Base-by-base conservation (phyloP, 208 protist species). In the Leishmania gerbilli region DNA sequence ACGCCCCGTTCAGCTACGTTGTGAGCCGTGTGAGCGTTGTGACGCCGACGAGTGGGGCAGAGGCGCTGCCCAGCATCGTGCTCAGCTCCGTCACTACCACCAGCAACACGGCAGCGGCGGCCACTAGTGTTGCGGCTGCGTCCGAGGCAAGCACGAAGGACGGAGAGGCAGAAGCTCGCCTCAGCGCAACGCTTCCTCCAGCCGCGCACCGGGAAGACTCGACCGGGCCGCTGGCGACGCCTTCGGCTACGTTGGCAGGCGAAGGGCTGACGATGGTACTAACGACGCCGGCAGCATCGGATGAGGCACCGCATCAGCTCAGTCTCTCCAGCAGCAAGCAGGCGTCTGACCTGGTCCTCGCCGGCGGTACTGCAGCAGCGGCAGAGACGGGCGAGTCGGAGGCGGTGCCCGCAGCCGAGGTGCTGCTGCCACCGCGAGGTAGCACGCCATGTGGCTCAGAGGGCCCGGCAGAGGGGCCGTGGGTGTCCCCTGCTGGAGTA, bases 1-100 rank as follows among this genome's bases (percentile, higher is more conserved):
- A 87, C 74, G 89, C 94, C n/a, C 81, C 90, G 3, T 93, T 89
- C 84, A 95, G 90, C 80, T 80, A 89, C 17, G 80, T 75, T 69
- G 80, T 91, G 0, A 87, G 89, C 17, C 91, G 91, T n/a, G 86
- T 97, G n/a, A 89, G 79, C 62, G 79, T 92, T 40, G 83, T 90
- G 55, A 88, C 86, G 19, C 79, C 83, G 6, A 64, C 76, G 31
- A 87, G 90, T 68, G 84, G 87, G n/a, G 67, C 56, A 42, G 77
- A 79, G 81, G 37, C 69, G 68, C 45, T 84, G 60, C 76, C 81
- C 49, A 82, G n/a, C 11, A 75, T 85, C 7, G 77, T 74, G 21
- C 77, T 85, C 47, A 82, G 37, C 24, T 37, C 74, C 9, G 72
- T 76, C 51, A 56, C 42, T n/a, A 53, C n/a, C 47, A 76, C n/a